Percentiles rank a stretch among this genome's conserved stretches.
phyloP scores from a whole-genome alignment of 768 basidiomycete species.

The Amanita exitialis region DNA sequence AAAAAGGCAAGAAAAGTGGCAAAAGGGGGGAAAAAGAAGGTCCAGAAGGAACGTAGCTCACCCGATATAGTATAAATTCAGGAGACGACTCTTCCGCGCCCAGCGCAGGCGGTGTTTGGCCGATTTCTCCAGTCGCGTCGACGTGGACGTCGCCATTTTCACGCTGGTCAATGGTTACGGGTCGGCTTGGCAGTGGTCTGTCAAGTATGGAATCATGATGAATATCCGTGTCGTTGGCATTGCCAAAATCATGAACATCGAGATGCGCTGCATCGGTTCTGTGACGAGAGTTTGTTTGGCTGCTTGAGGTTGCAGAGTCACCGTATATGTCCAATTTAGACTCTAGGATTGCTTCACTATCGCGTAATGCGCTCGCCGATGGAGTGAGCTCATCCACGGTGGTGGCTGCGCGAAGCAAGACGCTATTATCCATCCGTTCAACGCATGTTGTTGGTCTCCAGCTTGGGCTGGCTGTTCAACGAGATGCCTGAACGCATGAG shows the following conservation, averaged over 20 bases:
- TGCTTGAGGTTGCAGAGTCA: background rate
- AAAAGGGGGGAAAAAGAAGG: constrained; percentile 4
- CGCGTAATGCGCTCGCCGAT: background rate
- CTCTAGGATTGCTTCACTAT: background rate
- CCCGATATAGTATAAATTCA: constrained; percentile 24
- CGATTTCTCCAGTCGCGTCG: constrained; percentile 4
- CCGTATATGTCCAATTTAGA: background rate
- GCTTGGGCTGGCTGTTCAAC: background rate
- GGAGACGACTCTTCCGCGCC: constrained; percentile 15
- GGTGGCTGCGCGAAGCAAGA: background rate
- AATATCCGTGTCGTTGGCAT: background rate
- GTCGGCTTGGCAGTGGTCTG: constrained; percentile 2
- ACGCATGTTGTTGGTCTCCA: background rate
- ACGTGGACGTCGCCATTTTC: constrained; percentile 11
- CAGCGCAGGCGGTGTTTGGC: constrained; percentile 3
- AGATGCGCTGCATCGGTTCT: background rate
- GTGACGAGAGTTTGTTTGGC: constrained; percentile 1
- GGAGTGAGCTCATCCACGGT: background rate
- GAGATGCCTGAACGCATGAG: background rate
- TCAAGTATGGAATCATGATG: background rate
- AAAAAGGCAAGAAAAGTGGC: background rate
- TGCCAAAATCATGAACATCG: background rate
- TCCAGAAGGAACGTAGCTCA: constrained; percentile 14
- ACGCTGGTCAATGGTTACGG: background rate
- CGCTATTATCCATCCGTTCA: background rate